Conservation (phyloP, 495 filamentous ascomycete genomes). For the Chaetomidium leptoderma region DNA sequence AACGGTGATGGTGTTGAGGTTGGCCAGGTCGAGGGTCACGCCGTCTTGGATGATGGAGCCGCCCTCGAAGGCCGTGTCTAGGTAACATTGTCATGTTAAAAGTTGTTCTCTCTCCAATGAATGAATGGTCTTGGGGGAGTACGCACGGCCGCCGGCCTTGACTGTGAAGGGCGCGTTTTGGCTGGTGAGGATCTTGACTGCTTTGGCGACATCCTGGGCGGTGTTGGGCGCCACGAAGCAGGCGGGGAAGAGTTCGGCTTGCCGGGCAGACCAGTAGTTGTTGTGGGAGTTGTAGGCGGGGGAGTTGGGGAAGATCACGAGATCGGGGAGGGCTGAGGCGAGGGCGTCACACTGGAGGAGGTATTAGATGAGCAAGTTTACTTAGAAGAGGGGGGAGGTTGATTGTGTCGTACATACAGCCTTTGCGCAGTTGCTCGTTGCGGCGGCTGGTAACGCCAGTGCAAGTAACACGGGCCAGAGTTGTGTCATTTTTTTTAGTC, state of each 20-base stretch:
- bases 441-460: neutral
- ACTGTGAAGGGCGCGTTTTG: slow-evolving; percentile 46
- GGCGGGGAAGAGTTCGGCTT: slow-evolving; percentile 30
- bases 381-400: neutral
- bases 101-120: no score
- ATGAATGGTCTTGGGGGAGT: no score
- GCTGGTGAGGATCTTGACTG: slow-evolving; percentile 31
- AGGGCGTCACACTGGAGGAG: slow-evolving; percentile 19
- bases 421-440: neutral
- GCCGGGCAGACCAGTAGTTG: slow-evolving; percentile 51
- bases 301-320: slow-evolving; percentile 21
- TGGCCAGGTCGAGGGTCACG: slow-evolving; percentile 52
- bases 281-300: slow-evolving; percentile 17
- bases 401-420: neutral
- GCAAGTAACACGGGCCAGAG: neutral
- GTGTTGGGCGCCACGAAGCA: slow-evolving; percentile 43
- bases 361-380: neutral
- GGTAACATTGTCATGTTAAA: no score
- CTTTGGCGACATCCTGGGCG: slow-evolving; percentile 37
- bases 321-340: slow-evolving; percentile 17
- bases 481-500: neutral
- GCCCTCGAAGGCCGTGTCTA: slow-evolving; percentile 48
- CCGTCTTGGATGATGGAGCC: slow-evolving; percentile 46
- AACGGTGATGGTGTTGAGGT: slow-evolving; percentile 42
- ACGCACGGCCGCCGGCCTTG: slow-evolving; percentile 51